phyloP scores from a whole-genome alignment of 192 early-diverging fungal species.

The Coemansia asiatica region DNA sequence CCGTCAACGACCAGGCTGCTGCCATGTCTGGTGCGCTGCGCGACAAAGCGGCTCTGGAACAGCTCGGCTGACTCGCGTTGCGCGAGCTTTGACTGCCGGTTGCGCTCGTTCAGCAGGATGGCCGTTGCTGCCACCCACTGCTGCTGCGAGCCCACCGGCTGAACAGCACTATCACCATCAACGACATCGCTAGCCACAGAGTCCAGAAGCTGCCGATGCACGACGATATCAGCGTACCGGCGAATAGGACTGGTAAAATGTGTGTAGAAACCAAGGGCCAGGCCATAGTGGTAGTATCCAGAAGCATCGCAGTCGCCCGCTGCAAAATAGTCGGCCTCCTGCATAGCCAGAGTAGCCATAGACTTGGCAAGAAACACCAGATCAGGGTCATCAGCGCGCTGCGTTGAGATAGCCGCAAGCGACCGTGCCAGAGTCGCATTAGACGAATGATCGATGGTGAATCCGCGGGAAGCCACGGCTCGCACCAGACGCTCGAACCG shows the following conservation, averaged over 20 bases:
- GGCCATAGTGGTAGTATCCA: constrained; percentile 69
- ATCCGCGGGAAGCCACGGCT: constrained; percentile 61
- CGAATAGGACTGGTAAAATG: constrained; percentile 83
- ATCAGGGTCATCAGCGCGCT: constrained; percentile 52
- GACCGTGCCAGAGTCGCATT: constrained; percentile 66
- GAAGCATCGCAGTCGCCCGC: constrained; percentile 51
- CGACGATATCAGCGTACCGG: constrained; percentile 78
- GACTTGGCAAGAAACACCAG: constrained; percentile 63
- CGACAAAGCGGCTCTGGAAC: constrained; percentile 73
- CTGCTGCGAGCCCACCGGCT: constrained; percentile 11
- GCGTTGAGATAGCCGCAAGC: constrained; percentile 51
- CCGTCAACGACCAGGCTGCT: constrained; percentile 59
- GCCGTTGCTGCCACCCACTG: constrained; percentile 39
- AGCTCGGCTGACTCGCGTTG: constrained; percentile 76
- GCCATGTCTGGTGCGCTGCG: constrained; percentile 54
- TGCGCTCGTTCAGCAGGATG: constrained; percentile 67
- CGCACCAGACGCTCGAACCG: constrained; percentile 63
- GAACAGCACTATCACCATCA: too few relatives aligned
- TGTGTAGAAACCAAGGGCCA: constrained; percentile 75
- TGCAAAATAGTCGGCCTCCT: constrained; percentile 72
- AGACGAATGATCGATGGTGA: constrained; percentile 63
- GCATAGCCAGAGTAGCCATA: constrained; percentile 77
- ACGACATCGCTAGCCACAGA: constrained; percentile 34
- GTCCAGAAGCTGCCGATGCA: constrained; percentile 68
- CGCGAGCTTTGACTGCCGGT: constrained; percentile 71